These are phyloP conservation scores for Apiospora phragmitis DNA, from an alignment of 2,329 filamentous ascomycete genomes.

Conservation along the genomic window DNA sequence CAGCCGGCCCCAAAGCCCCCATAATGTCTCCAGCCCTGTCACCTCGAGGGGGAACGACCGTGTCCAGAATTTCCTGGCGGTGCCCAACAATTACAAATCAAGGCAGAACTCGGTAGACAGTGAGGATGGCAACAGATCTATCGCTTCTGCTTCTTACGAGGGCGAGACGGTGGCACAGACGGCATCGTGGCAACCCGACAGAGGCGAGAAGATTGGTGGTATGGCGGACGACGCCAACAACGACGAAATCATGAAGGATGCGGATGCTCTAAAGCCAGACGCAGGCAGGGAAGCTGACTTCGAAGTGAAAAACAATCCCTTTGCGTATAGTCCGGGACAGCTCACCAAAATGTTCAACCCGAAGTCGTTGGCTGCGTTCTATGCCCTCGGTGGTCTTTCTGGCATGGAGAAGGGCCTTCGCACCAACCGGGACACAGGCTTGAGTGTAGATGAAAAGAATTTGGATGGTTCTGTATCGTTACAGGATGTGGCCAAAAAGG, in stretches of 20 bases:
- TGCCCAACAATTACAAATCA: slow-evolving; percentile 61
- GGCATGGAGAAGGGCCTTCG: slow-evolving; percentile 80
- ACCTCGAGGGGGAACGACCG: slow-evolving; percentile 44
- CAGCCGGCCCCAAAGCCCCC: slow-evolving; percentile 68
- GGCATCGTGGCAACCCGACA: slow-evolving; percentile 44
- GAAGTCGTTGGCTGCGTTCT: slow-evolving; percentile 81
- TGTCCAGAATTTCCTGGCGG: slow-evolving; percentile 59
- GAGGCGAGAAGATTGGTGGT: slow-evolving; percentile 33
- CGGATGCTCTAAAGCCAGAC: slow-evolving; percentile 73
- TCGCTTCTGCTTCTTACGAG: slow-evolving; percentile 57
- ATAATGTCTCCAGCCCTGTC: slow-evolving; percentile 67
- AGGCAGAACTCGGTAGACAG: slow-evolving; percentile 72
- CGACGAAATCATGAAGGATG: slow-evolving; percentile 61
- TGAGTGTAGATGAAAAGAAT: slow-evolving; percentile 73
- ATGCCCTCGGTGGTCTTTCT: slow-evolving; percentile 72
- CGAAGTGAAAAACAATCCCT: slow-evolving; percentile 74
- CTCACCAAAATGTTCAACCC: slow-evolving; percentile 87
- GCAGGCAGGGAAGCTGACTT: slow-evolving; percentile 79
- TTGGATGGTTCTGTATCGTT: slow-evolving; percentile 70
- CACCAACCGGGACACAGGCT: slow-evolving; percentile 68
- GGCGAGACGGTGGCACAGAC: slow-evolving; percentile 62
- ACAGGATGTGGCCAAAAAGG: slow-evolving; percentile 60
- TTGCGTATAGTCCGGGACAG: slow-evolving; percentile 82
- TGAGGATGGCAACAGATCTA: slow-evolving; percentile 58
- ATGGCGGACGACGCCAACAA: slow-evolving; percentile 41